Percentiles rank a stretch among this genome's conserved stretches.
Evolutionary conservation across 202 grass and related monocot species (phyloP).

Genomic region (Setaria viridis): DNA sequence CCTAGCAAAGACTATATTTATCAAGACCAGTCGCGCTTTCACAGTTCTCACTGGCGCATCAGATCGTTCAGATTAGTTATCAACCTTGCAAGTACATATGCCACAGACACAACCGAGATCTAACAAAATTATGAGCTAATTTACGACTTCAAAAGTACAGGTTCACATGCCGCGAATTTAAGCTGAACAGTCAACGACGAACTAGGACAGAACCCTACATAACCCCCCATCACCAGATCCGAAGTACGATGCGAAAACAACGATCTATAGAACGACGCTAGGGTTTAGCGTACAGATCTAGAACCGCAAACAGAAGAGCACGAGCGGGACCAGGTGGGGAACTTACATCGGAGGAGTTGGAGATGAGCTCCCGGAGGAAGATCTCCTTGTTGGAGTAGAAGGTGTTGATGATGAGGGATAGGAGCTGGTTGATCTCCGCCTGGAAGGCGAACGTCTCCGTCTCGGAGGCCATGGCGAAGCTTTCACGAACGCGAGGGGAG

Average conservation of each 20-base stretch:
- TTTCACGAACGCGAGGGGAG: neutral
- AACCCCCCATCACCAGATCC: neutral
- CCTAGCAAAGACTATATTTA: neutral
- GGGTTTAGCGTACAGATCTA: constrained; percentile 19
- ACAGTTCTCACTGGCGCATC: neutral
- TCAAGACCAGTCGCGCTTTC: neutral
- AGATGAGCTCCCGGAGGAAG: constrained; percentile 97
- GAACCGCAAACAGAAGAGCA: neutral
- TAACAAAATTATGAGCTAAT: neutral
- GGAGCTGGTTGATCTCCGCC: constrained; percentile 99
- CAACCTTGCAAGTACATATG: too few relatives aligned
- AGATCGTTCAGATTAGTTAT: neutral
- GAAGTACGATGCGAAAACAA: neutral
- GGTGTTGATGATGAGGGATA: constrained; percentile 98
- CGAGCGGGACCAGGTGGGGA: rapidly evolving
- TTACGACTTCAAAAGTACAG: neutral
- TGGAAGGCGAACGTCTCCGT: constrained; percentile 99
- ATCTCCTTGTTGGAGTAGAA: constrained; percentile 99
- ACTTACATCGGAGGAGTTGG: constrained; percentile 96
- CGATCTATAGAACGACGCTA: neutral
- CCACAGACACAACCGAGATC: too few relatives aligned
- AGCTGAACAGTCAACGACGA: neutral
- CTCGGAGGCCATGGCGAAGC: constrained; percentile 70
- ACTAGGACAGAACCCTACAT: neutral
- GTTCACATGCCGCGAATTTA: neutral